Evolutionary conservation across 345 rosid genomes (phyloP), one percentile per base, ranked within the genome.

Genomic region (Camelina neglecta): DNA sequence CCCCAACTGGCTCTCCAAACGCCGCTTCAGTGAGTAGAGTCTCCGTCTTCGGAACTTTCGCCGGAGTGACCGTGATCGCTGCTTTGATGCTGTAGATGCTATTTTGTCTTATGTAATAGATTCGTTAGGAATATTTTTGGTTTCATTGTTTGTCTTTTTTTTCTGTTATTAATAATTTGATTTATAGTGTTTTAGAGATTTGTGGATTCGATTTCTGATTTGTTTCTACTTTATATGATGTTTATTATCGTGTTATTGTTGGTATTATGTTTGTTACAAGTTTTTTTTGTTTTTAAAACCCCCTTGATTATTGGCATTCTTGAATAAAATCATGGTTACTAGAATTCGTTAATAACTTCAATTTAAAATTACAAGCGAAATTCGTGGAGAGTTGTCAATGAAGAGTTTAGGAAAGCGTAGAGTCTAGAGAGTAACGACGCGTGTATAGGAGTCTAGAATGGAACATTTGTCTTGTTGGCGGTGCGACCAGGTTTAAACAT

Each of bases 31-130:
- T 80, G 74, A 84, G 69, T 67, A 86, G 88, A 76, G 78, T 81
- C 61, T 49, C 82, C 21, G 10, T 75, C 48, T 77, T 64, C 31
- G 85, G 86, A 51, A 72, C 79, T 48, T 54, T 74, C 11, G 79
- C 67, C 12, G 81, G 80, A 11, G 82, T 72, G 2, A 64, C 78
- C 13, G 69, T 85, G 36, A 20, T 60, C 6, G 75, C 29, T 0
- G 84, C 86, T 66, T 60, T 85, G 83, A 71, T 84, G 64, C 9
- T 91, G 85, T 91, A 89, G 89, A 69, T 58, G 44, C 3, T 67
- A 33, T 8, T 36, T 39, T 39, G 53, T n/a, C 31, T 24, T 26
- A 84, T 85, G 82, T 47, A 72, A 67, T 21, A 50, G 47, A 8
- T 39, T 53, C 48, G 23, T 41, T 41, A 9, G 7, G 70, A 53